Evolutionary conservation across 2,329 filamentous ascomycete genomes (phyloP).

Genomic region (Aspergillus costaricaensis): DNA sequence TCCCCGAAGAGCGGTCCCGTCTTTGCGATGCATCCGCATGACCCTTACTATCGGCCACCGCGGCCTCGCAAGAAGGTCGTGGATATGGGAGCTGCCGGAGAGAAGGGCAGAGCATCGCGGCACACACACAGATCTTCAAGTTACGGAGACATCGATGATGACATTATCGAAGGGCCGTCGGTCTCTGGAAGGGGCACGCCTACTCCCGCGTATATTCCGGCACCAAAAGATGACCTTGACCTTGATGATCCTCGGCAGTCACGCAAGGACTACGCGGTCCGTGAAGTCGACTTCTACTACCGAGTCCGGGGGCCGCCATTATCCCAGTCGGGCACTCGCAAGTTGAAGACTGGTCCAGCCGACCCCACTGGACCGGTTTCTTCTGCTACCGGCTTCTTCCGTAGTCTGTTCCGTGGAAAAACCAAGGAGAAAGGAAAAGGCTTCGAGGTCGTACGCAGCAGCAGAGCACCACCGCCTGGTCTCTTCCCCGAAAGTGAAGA

Average conservation of each 20-base stretch:
- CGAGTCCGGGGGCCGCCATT: slow-evolving; percentile 85
- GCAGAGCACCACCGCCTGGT: slow-evolving; percentile 79
- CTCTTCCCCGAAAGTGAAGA: slow-evolving; percentile 57
- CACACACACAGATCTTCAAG: slow-evolving; percentile 44
- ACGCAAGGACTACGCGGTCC: slow-evolving; percentile 84
- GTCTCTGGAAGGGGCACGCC: slow-evolving; percentile 51
- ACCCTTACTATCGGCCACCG: slow-evolving; percentile 88
- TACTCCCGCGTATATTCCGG: slow-evolving; percentile 56
- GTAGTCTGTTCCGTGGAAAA: slow-evolving; percentile 75
- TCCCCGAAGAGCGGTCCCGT: slow-evolving; percentile 47
- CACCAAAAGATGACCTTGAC: slow-evolving; percentile 57
- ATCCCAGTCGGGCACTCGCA: slow-evolving; percentile 77
- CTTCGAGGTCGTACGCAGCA: slow-evolving; percentile 92
- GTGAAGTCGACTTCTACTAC: slow-evolving; percentile 97
- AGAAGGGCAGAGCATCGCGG: slow-evolving; percentile 42
- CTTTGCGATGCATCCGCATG: slow-evolving; percentile 56
- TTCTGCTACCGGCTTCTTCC: slow-evolving; percentile 87
- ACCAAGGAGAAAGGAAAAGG: slow-evolving; percentile 94
- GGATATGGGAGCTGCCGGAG: slow-evolving; percentile 52
- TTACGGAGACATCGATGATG: slow-evolving; percentile 36
- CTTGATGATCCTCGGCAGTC: slow-evolving; percentile 52
- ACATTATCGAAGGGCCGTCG: slow-evolving; percentile 41
- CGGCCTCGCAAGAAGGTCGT: slow-evolving; percentile 67
- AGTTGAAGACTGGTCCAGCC: slow-evolving; percentile 87
- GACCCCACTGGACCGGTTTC: slow-evolving; percentile 91